phyloP scores from a whole-genome alignment of 495 filamentous ascomycete species.

The Hyphodiscus hymeniophilus region DNA sequence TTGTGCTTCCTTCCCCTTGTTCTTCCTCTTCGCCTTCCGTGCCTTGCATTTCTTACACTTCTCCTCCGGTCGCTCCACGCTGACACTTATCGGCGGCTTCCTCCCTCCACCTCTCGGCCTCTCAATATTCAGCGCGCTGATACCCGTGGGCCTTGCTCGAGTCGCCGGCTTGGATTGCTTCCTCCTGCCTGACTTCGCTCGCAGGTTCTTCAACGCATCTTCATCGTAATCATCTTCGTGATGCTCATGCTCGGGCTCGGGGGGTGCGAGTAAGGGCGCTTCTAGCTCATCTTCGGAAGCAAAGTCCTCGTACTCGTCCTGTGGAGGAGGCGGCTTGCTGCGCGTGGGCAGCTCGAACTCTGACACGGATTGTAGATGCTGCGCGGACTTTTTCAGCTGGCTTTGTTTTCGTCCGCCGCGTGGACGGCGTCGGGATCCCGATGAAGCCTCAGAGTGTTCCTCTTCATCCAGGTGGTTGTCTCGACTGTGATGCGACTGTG shows the following conservation, averaged over 20 bases:
- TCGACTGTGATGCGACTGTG: not conserved
- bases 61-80: not conserved
- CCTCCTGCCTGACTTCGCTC: not conserved
- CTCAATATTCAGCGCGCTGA: constrained; percentile 16
- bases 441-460: not conserved
- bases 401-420: constrained; percentile 8
- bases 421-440: constrained; percentile 3
- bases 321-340: not conserved
- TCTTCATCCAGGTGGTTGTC: not conserved
- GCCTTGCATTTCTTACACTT: constrained; percentile 3
- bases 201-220: not conserved
- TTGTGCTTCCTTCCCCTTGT: constrained; percentile 8
- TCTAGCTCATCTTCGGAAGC: not conserved
- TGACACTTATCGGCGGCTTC: constrained; percentile 5
- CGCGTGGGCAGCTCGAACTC: not conserved
- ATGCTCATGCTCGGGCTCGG: not conserved
- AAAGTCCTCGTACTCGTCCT: not conserved
- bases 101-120: constrained; percentile 9
- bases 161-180: not conserved
- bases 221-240: not conserved
- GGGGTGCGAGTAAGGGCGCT: not conserved
- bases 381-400: not conserved
- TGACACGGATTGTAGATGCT: not conserved
- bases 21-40: constrained; percentile 3
- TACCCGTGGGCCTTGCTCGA: constrained; percentile 5